These are phyloP conservation scores for Cercospora nicotianae DNA, from an alignment of 2,329 filamentous ascomycete genomes.

Conservation along the genomic window DNA sequence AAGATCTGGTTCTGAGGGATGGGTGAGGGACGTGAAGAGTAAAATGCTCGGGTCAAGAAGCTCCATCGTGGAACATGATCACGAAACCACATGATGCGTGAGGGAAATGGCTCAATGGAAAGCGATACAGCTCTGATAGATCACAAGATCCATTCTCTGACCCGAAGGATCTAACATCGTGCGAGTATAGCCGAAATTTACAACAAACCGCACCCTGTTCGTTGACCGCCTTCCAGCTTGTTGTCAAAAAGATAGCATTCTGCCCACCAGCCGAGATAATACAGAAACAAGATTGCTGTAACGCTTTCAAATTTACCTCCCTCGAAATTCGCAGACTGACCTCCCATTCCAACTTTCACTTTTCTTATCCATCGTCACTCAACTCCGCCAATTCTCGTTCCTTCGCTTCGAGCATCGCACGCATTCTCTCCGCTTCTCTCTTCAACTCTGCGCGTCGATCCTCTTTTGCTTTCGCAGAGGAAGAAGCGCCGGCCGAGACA, in stretches of 20 bases:
- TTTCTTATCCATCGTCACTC: slow-evolving; percentile 20
- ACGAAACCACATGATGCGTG: neutral
- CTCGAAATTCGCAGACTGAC: neutral
- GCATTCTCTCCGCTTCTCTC: slow-evolving; percentile 74
- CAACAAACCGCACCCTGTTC: neutral
- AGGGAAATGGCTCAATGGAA: neutral
- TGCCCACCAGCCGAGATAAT: neutral
- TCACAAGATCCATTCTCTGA: neutral
- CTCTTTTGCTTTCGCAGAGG: slow-evolving; percentile 44
- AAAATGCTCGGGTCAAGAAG: neutral
- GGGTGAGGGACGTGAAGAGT: neutral
- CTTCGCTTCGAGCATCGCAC: slow-evolving; percentile 69
- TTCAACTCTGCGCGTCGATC: slow-evolving; percentile 67
- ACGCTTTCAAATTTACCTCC: neutral
- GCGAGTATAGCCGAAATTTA: neutral
- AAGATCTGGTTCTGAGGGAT: slow-evolving; percentile 54
- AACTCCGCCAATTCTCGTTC: slow-evolving; percentile 66
- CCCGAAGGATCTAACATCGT: neutral
- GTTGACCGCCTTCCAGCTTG: neutral
- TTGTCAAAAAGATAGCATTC: neutral
- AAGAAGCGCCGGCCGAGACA: neutral
- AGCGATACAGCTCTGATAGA: neutral
- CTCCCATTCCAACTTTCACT: neutral
- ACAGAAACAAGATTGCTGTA: neutral
- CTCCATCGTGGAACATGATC: neutral